These are phyloP conservation scores for Dipteronia dyeriana DNA, from an alignment of 345 rosid genomes.

Conservation along the genomic window DNA sequence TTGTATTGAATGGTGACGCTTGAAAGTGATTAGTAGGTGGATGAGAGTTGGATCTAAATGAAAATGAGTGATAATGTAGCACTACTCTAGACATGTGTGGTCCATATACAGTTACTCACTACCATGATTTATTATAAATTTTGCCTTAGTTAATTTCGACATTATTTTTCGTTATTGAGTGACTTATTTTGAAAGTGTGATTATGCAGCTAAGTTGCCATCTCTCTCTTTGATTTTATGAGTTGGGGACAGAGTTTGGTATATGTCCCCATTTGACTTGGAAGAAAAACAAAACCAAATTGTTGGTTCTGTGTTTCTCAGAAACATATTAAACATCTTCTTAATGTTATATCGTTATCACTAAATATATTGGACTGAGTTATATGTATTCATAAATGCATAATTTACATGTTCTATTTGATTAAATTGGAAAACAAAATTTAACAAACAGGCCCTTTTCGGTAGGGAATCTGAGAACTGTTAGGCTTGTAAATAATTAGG, in stretches of 20 bases:
- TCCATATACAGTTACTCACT: background rate
- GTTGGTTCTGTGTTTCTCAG: background rate
- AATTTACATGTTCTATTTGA: too few species aligned
- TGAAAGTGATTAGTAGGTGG: background rate
- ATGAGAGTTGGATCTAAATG: background rate
- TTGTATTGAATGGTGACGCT: background rate
- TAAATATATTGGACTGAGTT: too few species aligned
- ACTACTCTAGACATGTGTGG: background rate
- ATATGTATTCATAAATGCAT: too few species aligned
- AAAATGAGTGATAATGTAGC: background rate
- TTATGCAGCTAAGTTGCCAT: background rate
- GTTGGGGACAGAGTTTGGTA: background rate
- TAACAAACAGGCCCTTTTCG: too few species aligned
- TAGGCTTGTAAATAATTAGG: too few species aligned
- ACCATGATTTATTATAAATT: too few species aligned
- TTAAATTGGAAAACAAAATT: too few species aligned
- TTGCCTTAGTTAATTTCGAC: too few species aligned
- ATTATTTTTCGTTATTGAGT: background rate
- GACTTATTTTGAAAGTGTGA: background rate
- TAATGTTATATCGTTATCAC: background rate
- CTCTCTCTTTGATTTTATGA: background rate
- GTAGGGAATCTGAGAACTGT: background rate
- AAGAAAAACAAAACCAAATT: background rate
- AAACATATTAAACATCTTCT: background rate
- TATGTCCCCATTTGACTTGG: background rate